phyloP scores from a whole-genome alignment of 805 yeast species.

The Dipodascus geniculatus region DNA sequence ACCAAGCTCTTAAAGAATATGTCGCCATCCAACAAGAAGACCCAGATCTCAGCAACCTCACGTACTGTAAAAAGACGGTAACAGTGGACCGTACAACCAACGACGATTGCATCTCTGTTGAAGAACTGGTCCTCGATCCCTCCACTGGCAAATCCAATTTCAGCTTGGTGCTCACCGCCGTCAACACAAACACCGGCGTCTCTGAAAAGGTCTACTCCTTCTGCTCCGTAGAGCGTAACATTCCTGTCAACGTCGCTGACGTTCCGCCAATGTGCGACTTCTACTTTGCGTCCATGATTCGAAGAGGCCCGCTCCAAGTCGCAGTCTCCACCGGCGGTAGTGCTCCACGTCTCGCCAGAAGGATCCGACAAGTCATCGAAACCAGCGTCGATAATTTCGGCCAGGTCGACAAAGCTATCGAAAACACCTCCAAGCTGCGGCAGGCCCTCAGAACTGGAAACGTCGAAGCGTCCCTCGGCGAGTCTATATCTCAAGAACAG shows the following conservation, averaged over 20 bases:
- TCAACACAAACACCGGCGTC: constrained; percentile 29
- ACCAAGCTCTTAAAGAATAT: constrained; percentile 39
- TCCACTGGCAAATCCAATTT: constrained; percentile 8
- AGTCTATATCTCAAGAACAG: constrained; percentile 20
- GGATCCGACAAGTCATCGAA: constrained; percentile 45
- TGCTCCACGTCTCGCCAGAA: constrained; percentile 62
- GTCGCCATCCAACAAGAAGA: constrained; percentile 9
- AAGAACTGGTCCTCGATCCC: constrained; percentile 6
- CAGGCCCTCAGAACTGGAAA: constrained; percentile 39
- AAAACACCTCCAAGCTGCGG: constrained; percentile 47
- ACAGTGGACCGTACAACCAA: constrained; percentile 16
- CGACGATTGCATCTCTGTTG: constrained; percentile 5
- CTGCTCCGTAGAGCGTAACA: constrained; percentile 31
- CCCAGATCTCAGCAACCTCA: background rate
- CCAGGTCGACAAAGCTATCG: constrained; percentile 43
- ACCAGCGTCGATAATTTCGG: constrained; percentile 27
- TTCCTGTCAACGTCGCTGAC: constrained; percentile 69
- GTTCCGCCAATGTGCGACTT: constrained; percentile 77
- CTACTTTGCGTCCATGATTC: constrained; percentile 69
- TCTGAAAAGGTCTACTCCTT: constrained; percentile 45
- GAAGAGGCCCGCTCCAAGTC: constrained; percentile 61
- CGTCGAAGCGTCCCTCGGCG: constrained; percentile 20
- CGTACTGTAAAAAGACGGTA: constrained; percentile 6
- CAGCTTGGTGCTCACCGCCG: constrained; percentile 56
- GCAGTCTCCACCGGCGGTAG: constrained; percentile 79